Base-by-base conservation (phyloP, 2,329 filamentous ascomycete species). In the Emydomyces testavorans region DNA sequence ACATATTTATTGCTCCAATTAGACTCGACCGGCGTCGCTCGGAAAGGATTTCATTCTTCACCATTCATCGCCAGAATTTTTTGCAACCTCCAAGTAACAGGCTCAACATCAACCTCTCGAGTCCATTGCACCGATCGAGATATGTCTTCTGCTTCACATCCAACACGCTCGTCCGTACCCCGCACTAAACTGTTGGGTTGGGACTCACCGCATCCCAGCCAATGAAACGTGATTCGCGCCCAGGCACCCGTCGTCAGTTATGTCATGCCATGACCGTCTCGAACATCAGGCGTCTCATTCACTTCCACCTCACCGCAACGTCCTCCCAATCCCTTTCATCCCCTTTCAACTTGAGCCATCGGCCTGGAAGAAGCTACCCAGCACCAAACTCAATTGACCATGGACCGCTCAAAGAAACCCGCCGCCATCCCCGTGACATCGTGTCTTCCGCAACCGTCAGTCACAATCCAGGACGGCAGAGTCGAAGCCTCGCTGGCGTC, bases 351-450 rank as follows among this genome's bases (percentile, higher is more conserved):
- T 26, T 35, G n/a, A 15, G 6, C 11, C 24, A 29, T 11, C 29
- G 4, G n/a, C 15, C 10, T 41, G 23, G 23, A 28, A n/a, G n/a
- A n/a, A n/a, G n/a, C n/a, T n/a, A n/a, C n/a, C 18, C 8, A 18
- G 8, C 35, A 20, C 7, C 8, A 4, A 29, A 42, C 18, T 10
- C 18, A 43, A 16, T 24, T 24, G 29, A 43, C 28, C 18, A 83
- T 93, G 69, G 87, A 94, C 62, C 82, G 89, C 64, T 78, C 81
- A 56, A 86, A 94, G 70, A 92, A 87, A 64, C 86, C 87, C 49
- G 74, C 80, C 46, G 82, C 85, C 32, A 78, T 90, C 59, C 79
- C 85, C 46, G 74, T 85, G 53, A 82, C 84, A 6, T 82, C 84
- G 6, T 79, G 80, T 45, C 75, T 82, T 13, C 80, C 85, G 13